Base-by-base conservation (phyloP, 2,329 filamentous ascomycete species). In the Ophiostoma himal-ulmi region DNA sequence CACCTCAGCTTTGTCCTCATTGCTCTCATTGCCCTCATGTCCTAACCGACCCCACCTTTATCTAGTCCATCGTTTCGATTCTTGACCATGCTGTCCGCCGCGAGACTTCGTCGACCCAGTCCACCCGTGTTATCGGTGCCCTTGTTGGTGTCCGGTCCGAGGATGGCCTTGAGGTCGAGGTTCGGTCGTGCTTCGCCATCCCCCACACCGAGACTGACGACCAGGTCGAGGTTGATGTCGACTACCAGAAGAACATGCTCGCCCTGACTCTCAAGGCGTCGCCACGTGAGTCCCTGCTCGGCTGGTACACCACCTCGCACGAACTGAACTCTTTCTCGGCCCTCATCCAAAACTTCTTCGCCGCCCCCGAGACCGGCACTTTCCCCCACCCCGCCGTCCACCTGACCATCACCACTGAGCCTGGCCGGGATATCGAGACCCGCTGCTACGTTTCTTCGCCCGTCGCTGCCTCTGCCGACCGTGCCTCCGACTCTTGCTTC, bases 241-340 rank as follows among this genome's bases (percentile, higher is more conserved):
- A 99, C 82, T 99, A 98, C 83, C 95, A 99, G 84, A 98, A 98
- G 88, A 94, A 94, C 81, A 99, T 99, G 95, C 89, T 98, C 71
- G 91, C 92, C 72, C 85, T 99, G 76, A 94, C 97, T 80, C 89
- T 98, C 76, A 94, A 94, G 83, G 94, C 94, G 71, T 91, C 93
- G 81, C 95, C 95, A 68, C 92, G 93, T 81, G 95, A 99, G 82
- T 89, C 93, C 70, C 88, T 99, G 71, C 91, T 99, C 73, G 95
- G 95, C 78, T 99, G 95, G 95, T 99, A 99, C 83, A 96, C 95
- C 74, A 99, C 95, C 68, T 94, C 91, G 78, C 90, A 92, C 80
- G 94, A 98, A 82, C 88, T 99, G 78, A 98, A 99, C 88, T 96
- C 91, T 80, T 99, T 99, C 86, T 95, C 91, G 80, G 95, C 95